Evolutionary conservation across 1,284 basidiomycete genomes (phyloP), one percentile per base, ranked within the genome.

Genomic region (Afroboletus lepidellus): DNA sequence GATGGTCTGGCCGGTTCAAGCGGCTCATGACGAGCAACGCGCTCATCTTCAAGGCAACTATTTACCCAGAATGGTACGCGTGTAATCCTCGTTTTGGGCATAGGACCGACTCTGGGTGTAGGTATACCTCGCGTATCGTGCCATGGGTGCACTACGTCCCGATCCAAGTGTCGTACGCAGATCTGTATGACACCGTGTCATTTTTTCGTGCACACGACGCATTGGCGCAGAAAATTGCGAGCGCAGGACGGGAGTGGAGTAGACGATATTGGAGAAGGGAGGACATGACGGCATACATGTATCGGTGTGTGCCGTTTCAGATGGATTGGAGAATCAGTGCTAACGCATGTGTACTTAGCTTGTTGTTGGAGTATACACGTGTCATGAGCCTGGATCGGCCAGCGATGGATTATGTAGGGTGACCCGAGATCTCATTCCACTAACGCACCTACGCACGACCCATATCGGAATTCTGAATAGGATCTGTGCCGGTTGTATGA

Each of bases 1-100:
- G 81, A 1, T 87, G 85, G 85, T 84, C 80, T 9, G 77, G 81
- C 29, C 77, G 86, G 2, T 88, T 87, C 67, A 84, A 85, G 57
- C 72, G 38, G 23, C 38, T 39, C 23, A 24, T 39, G 38, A 39
- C 23, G 23, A 77, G 79, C 23, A 83, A 84, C 47, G 76, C 84
- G 3, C 69, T 86, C 32, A 69, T 87, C 8, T 79, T 87, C 64
- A 87, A 86, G 63, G 70, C 78, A 6, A 86, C 83, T 0, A 73
- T 81, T 32, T 86, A 83, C 57, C 83, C 81, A 0, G 84, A 86
- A 66, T 87, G 83, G 84, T 84, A 58, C 38, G 66, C 51, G 58
- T 21, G 23, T 13, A 2, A 15, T 4, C 18, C 5, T 5, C 15
- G 3, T 11, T n/a, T 33, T 29, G 2, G 27, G 8, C 13, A 3